Percentiles rank a stretch among this genome's conserved stretches.
Conservation (phyloP, 2,329 filamentous ascomycete genomes). For the Alternaria rosae region DNA sequence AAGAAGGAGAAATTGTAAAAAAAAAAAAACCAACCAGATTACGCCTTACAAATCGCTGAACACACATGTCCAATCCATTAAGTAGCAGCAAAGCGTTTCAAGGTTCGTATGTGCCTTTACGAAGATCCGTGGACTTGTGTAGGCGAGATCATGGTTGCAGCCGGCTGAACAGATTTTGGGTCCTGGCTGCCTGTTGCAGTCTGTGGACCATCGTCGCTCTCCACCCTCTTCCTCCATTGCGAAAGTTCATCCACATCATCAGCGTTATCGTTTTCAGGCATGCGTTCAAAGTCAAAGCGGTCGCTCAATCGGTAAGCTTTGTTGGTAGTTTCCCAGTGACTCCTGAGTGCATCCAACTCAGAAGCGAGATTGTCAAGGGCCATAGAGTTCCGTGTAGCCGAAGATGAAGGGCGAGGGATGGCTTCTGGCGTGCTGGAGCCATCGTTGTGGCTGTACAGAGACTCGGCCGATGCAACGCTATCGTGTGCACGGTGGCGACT, state of each 20-base stretch:
- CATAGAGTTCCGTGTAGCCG: conserved; percentile 63
- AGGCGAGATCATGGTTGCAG: conserved; percentile 4
- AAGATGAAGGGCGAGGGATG: conserved; percentile 32
- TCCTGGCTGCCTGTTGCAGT: conserved; percentile 8
- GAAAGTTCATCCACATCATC: conserved; percentile 43
- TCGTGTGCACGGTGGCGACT: conserved; percentile 58
- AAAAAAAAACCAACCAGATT: no score
- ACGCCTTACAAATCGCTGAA: not conserved
- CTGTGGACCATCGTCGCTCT: conserved; percentile 38
- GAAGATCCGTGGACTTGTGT: conserved; percentile 2
- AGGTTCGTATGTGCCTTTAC: not conserved
- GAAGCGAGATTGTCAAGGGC: conserved; percentile 90
- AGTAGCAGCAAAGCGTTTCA: not conserved
- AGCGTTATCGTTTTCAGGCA: conserved; percentile 46
- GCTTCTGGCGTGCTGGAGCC: conserved; percentile 46
- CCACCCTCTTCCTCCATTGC: conserved; percentile 45
- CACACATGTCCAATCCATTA: not conserved
- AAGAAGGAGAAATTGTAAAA: conserved; percentile 1
- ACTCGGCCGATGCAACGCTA: conserved; percentile 67
- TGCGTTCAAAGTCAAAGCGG: conserved; percentile 82
- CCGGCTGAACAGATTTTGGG: conserved; percentile 1
- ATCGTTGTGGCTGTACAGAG: conserved; percentile 56
- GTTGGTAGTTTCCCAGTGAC: conserved; percentile 94
- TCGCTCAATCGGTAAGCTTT: conserved; percentile 92
- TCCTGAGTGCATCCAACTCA: conserved; percentile 88